phyloP scores from a whole-genome alignment of 495 filamentous ascomycete genomes.

The Xylaria flabelliformis region DNA sequence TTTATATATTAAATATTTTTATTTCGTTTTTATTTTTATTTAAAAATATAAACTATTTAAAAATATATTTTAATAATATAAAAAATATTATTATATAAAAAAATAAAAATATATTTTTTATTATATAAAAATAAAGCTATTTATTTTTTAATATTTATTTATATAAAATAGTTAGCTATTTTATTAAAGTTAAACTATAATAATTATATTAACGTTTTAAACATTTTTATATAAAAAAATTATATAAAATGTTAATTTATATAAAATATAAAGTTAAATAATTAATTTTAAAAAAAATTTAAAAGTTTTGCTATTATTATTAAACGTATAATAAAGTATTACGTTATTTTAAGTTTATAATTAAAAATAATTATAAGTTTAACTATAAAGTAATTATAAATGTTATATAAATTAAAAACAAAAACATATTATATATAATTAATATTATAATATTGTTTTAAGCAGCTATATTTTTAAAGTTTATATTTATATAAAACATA shows the following conservation, averaged over 20 bases:
- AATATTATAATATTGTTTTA: not conserved
- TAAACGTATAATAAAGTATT: too few relatives aligned
- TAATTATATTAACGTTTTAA: not conserved
- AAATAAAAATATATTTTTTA: not conserved
- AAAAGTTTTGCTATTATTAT: not conserved
- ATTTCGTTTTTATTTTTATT: not conserved
- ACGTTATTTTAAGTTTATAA: too few relatives aligned
- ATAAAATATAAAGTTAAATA: not conserved
- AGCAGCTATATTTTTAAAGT: constrained; percentile 2
- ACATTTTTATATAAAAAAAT: not conserved
- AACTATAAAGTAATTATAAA: not conserved
- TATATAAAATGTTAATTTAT: not conserved
- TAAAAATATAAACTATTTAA: not conserved
- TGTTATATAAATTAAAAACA: not conserved
- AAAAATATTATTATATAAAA: constrained; percentile 9
- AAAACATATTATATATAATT: not conserved
- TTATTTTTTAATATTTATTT: not conserved
- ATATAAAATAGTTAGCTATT: not conserved
- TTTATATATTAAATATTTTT: not conserved
- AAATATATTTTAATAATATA: not conserved
- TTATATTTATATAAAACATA: not conserved
- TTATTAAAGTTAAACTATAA: not conserved
- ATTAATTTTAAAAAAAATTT: not conserved
- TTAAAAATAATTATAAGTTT: not conserved
- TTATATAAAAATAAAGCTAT: not conserved